These are phyloP conservation scores for Diatrype stigma DNA, from an alignment of 2,329 filamentous ascomycete species.

Conservation along the genomic window DNA sequence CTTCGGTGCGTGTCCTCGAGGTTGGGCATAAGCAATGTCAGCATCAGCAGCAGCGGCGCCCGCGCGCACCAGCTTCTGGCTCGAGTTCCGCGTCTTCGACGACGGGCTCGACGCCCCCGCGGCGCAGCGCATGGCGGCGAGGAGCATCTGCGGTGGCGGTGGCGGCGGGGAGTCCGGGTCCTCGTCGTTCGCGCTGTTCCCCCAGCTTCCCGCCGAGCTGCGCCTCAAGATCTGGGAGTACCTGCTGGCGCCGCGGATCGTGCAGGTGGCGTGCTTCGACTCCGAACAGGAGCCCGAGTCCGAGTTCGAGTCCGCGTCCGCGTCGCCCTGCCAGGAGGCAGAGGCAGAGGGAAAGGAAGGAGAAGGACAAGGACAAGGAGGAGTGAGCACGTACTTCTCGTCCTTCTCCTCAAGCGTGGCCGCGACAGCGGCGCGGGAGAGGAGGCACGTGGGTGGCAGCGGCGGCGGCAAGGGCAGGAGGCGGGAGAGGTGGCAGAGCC, in stretches of 20 bases:
- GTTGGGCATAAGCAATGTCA: too few relatives aligned
- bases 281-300: too few relatives aligned
- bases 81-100: constrained; percentile 41
- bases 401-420: background rate
- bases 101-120: constrained; percentile 31
- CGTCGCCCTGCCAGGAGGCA: too few relatives aligned
- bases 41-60: constrained; percentile 3
- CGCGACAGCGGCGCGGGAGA: constrained; percentile 9
- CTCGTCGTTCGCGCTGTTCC: constrained; percentile 29
- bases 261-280: constrained; percentile 39
- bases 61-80: constrained; percentile 31
- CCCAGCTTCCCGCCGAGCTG: constrained; percentile 41
- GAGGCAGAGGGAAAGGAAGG: constrained; percentile 7
- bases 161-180: background rate
- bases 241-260: constrained; percentile 41
- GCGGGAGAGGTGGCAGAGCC: background rate
- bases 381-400: background rate
- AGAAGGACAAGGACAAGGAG: constrained; percentile 1
- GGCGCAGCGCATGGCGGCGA: constrained; percentile 11
- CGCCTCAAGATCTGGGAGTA: constrained; percentile 45
- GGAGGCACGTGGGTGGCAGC: too few relatives aligned
- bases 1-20: too few relatives aligned
- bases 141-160: constrained; percentile 7
- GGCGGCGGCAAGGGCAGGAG: background rate
- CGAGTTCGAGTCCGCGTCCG: too few relatives aligned